A percentile compares a stretch with the other conserved stretches of the same genome.
phyloP scores from a whole-genome alignment of 2,329 filamentous ascomycete genomes.

The Curvularia sp. region DNA sequence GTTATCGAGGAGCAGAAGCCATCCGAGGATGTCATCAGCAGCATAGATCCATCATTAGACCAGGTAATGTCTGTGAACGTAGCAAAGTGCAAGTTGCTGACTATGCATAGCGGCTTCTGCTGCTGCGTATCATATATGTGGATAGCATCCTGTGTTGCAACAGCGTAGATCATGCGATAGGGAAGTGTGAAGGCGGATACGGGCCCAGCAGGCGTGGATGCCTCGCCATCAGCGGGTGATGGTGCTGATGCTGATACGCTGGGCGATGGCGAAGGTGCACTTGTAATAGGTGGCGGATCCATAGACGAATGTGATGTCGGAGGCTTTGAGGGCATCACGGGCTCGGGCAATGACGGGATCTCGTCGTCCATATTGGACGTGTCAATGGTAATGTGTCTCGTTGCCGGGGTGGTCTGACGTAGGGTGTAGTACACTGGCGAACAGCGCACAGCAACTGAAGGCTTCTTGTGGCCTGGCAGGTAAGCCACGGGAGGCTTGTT shows the following conservation, averaged over 20 bases:
- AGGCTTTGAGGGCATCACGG: constrained; percentile 64
- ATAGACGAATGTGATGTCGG: constrained; percentile 72
- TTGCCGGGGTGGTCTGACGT: constrained; percentile 69
- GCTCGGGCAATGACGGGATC: constrained; percentile 83
- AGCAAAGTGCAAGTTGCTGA: constrained; percentile 96
- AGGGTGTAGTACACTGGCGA: constrained; percentile 89
- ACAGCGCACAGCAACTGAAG: constrained; percentile 92
- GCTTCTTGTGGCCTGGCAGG: constrained; percentile 96
- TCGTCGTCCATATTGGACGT: constrained; percentile 86
- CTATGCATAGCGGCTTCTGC: constrained; percentile 87
- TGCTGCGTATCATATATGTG: constrained; percentile 97
- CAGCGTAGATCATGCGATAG: constrained; percentile 94
- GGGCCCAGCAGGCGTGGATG: constrained; percentile 56
- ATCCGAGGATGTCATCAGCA: constrained; percentile 97
- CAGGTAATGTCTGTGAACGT: constrained; percentile 97
- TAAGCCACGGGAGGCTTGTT: constrained; percentile 97
- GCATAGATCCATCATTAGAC: constrained; percentile 77
- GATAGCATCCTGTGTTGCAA: constrained; percentile 95
- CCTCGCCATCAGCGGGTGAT: constrained; percentile 59
- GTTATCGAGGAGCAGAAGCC: constrained; percentile 94
- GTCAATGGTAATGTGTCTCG: constrained; percentile 92
- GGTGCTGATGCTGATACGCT: constrained; percentile 62
- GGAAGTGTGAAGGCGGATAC: constrained; percentile 78
- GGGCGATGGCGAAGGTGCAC: constrained; percentile 59
- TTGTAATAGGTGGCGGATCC: constrained; percentile 77